Base-by-base conservation (phyloP, 1,284 basidiomycete genomes). In the Ceratobasidium sp. region DNA sequence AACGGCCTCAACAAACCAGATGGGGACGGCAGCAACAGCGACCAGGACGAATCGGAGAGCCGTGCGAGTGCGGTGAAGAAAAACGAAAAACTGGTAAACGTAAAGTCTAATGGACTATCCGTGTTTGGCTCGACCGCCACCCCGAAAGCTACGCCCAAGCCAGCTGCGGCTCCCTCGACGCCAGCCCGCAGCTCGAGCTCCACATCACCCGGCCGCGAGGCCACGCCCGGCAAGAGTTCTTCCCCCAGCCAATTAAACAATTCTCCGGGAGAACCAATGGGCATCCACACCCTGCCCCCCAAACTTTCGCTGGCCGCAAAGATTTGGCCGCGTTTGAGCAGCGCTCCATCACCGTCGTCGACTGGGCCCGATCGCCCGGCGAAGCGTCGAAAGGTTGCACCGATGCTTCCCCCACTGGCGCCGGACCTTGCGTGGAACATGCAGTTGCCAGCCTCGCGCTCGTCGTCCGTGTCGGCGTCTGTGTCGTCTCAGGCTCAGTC, bases 41-140 rank as follows among this genome's bases (percentile, higher is more conserved):
- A 59, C 25, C 25, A 38, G 18, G 66, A 59, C 33, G 66, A 70
- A 25, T 21, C 23, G 25, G 66, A 70, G 33, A 70, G 66, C 54
- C 54, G 66, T 9, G 38, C 66, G 12, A 59, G 54, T 18, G 66
- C 44, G 12, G 30, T 70, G 66, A 70, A 70, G 66, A 67, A 67
- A 44, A 70, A 70, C n/a, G 30, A 4, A 36, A 53, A 56, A 36
- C 3, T 21, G 8, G 49, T 30, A 16, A n/a, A 44, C 40, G 33
- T 14, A 1, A 61, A 46, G 30, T 18, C 58, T 1, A 59, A 42
- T n/a, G 49, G 54, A 18, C 28, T 59, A 23, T 70, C 66, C 3
- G 64, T 67, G 25, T 67, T 67, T 67, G 64, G 64, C 40, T 5
- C 64, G 36, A 25, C 36, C 11, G 38, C 48, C 21, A 67, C 49